Base-by-base conservation (phyloP, 352 stramenopile genomes). In the Globisporangium barbulae region DNA sequence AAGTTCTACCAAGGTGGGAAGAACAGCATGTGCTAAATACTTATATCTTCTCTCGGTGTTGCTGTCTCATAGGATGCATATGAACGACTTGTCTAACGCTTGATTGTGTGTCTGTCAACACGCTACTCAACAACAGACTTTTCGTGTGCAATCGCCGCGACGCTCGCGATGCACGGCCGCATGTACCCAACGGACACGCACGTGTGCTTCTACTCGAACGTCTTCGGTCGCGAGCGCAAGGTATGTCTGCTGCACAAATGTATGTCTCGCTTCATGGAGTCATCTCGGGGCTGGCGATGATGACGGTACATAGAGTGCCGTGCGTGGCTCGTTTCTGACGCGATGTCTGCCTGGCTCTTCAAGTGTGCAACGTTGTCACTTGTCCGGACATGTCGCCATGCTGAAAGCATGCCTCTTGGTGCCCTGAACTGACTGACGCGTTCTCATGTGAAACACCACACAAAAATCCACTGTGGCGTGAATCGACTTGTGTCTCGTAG, bases 161-260 rank as follows among this genome's bases (percentile, higher is more conserved):
- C 83, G 61, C 76, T 94, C 53, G 80, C 83, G 67, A 93, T 92
- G 84, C 86, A 95, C 72, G 86, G 86, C 53, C 84, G 86, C 63
- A 95, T 95, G 86, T 95, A 95, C 77, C 86, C 86, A 42, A 91
- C 84, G 48, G 84, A 78, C 57, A 74, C 83, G 21, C 81, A 91
- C 65, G 75, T 92, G 49, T 95, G 86, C 72, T 95, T 95, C 61
- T 93, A 95, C 76, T 93, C 86, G 59, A 93, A 93, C 61, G 79
- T 93, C 39, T 93, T 95, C 73, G 86, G 84, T 45, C 84, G 83
- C 63, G 86, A 95, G 70, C 83, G 83, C 74, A 95, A 95, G 77
- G 79, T 88, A 60, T 60, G 75, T 53, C 47, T 67, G 54, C 15
- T 53, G 35, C 4, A 10, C 65, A n/a, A 67, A 53, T 63, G 19